Percentiles rank a stretch among this genome's conserved stretches.
Conservation (phyloP, 805 yeast species). For the Scheffersomyces amazonensis region DNA sequence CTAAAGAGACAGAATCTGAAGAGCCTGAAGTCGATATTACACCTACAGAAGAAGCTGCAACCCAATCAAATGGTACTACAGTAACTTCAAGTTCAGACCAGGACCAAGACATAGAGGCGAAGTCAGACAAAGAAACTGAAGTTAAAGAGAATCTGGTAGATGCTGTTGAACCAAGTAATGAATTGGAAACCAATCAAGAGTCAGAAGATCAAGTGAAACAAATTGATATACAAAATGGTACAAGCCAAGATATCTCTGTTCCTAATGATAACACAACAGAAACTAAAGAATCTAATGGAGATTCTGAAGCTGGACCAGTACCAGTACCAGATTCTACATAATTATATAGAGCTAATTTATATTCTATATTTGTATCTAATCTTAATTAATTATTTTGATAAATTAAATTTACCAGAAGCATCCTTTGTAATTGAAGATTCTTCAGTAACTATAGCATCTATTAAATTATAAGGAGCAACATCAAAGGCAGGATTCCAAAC, state of each 20-base stretch:
- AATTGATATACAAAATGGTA: too few relatives aligned
- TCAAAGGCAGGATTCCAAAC: slow-evolving; percentile 99
- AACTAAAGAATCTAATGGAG: neutral
- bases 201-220: too few relatives aligned
- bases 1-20: slow-evolving; percentile 2
- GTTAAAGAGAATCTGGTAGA: neutral
- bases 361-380: neutral
- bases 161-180: neutral
- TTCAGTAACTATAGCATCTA: slow-evolving; percentile 91
- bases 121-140: neutral
- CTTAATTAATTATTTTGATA: slow-evolving; percentile 16
- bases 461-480: slow-evolving; percentile 78
- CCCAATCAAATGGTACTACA: too few relatives aligned
- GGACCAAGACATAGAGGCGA: too few relatives aligned
- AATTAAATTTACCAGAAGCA: slow-evolving; percentile 47
- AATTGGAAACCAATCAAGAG: too few relatives aligned
- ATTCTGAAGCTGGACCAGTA: neutral
- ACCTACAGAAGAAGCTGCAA: too few relatives aligned
- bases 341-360: neutral
- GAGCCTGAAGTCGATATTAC: too few relatives aligned
- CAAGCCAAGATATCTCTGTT: too few relatives aligned
- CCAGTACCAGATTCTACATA: neutral
- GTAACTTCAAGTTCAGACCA: too few relatives aligned
- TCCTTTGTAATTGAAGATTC: slow-evolving; percentile 55
- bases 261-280: neutral